phyloP scores from a whole-genome alignment of 2,329 filamentous ascomycete species.

The Phoma sp. region DNA sequence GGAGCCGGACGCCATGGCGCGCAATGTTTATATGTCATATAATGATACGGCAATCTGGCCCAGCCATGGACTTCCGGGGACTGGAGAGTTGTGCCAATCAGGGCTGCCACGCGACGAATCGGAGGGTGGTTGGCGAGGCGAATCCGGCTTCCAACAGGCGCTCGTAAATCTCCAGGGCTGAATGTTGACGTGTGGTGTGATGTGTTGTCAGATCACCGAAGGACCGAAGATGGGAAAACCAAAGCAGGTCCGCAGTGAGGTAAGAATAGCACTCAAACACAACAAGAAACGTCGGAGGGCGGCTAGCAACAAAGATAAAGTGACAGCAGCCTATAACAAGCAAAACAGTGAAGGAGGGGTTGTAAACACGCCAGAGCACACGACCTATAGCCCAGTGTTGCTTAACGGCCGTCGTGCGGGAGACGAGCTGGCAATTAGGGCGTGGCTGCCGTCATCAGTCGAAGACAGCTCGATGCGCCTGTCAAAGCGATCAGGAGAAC shows the following conservation, averaged over 20 bases:
- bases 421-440: slow-evolving; percentile 11
- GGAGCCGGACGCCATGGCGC: slow-evolving; percentile 19
- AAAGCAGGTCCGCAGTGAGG: not conserved
- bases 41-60: not conserved
- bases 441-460: slow-evolving; percentile 11
- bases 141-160: slow-evolving; percentile 10
- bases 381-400: slow-evolving; percentile 7
- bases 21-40: slow-evolving; percentile 4
- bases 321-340: slow-evolving; percentile 1
- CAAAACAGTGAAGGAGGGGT: slow-evolving; percentile 11
- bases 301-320: slow-evolving; percentile 8
- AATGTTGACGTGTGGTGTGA: slow-evolving; percentile 16
- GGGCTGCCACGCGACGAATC: slow-evolving; percentile 16
- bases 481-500: slow-evolving; percentile 15
- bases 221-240: slow-evolving; percentile 9
- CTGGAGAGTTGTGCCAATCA: slow-evolving; percentile 3
- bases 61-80: not conserved
- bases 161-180: slow-evolving; percentile 12
- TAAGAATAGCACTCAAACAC: slow-evolving; percentile 19
- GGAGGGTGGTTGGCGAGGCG: slow-evolving; percentile 13
- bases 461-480: slow-evolving; percentile 10
- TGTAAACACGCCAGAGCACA: slow-evolving; percentile 13
- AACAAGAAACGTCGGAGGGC: slow-evolving; percentile 12
- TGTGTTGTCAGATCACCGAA: slow-evolving; percentile 2
- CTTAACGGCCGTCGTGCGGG: slow-evolving; percentile 12